phyloP scores from a whole-genome alignment of 441 rosid species.

The Bocquillonia castaneifolia region DNA sequence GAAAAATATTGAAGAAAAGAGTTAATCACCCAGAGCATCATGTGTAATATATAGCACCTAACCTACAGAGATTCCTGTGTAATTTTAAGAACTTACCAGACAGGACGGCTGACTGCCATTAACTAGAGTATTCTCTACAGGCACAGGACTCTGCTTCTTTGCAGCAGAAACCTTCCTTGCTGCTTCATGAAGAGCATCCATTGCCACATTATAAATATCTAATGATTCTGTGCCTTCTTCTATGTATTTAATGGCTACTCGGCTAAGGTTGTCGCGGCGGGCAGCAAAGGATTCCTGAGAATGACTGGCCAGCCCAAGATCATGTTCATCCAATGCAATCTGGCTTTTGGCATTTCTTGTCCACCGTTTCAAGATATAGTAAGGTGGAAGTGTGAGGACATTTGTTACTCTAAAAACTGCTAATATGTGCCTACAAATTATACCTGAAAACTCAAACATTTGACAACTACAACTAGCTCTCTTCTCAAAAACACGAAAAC shows the following conservation, averaged over 20 bases:
- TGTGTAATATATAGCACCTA: background rate
- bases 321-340: constrained; percentile 46
- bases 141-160: constrained; percentile 27
- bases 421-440: constrained; percentile 73
- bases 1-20: background rate
- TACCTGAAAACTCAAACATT: constrained; percentile 81
- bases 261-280: constrained; percentile 53
- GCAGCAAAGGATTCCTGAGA: constrained; percentile 55
- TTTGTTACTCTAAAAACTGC: constrained; percentile 79
- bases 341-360: constrained; percentile 74
- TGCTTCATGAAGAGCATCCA: constrained; percentile 58
- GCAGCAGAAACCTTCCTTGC: constrained; percentile 45
- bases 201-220: constrained; percentile 48
- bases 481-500: constrained; percentile 60
- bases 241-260: constrained; percentile 54
- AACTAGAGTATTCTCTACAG: constrained; percentile 13
- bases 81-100: constrained; percentile 26
- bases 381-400: constrained; percentile 73
- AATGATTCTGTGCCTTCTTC: constrained; percentile 54
- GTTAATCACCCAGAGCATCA: background rate
- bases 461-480: constrained; percentile 74
- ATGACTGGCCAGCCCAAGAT: constrained; percentile 37
- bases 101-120: constrained; percentile 23
- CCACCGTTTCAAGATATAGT: constrained; percentile 72
- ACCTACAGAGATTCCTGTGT: constrained; percentile 2